phyloP scores from a whole-genome alignment of 805 yeast species.

The Teunomyces pallodes region DNA sequence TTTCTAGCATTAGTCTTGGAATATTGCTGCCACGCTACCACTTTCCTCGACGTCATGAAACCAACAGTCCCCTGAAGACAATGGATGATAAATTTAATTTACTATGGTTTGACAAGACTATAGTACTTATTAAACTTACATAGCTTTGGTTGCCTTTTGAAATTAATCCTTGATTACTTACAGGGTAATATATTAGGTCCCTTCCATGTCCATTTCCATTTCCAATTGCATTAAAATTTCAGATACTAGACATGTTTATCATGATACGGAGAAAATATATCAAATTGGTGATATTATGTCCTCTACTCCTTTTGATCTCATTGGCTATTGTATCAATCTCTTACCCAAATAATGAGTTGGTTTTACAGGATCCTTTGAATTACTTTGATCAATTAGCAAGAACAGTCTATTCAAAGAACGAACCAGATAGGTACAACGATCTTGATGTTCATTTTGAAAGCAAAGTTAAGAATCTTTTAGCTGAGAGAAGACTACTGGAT shows the following conservation, averaged over 20 bases:
- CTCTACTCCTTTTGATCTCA: slow-evolving; percentile 13
- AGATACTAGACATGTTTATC: slow-evolving; percentile 8
- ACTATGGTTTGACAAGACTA: too few species aligned
- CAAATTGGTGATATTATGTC: slow-evolving; percentile 12
- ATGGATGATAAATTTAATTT: too few species aligned
- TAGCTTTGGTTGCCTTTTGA: too few species aligned
- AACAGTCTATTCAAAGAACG: slow-evolving; percentile 7
- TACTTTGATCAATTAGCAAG: slow-evolving; percentile 14
- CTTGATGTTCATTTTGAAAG: slow-evolving; percentile 5
- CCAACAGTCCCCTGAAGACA: not conserved
- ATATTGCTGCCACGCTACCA: not conserved
- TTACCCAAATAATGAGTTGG: not conserved
- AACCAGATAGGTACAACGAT: not conserved
- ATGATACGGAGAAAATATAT: slow-evolving; percentile 14
- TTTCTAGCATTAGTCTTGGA: not conserved
- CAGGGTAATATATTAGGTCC: too few species aligned
- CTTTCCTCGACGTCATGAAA: not conserved
- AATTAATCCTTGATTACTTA: too few species aligned
- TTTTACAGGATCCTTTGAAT: slow-evolving; percentile 4
- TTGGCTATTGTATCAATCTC: slow-evolving; percentile 10
- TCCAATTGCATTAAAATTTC: too few species aligned
- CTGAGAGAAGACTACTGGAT: slow-evolving; percentile 16
- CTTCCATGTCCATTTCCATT: not conserved
- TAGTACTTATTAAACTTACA: too few species aligned
- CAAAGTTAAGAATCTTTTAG: slow-evolving; percentile 13